Evolutionary conservation across 352 stramenopile genomes (phyloP).

Genomic region (Pythium insidiosum): DNA sequence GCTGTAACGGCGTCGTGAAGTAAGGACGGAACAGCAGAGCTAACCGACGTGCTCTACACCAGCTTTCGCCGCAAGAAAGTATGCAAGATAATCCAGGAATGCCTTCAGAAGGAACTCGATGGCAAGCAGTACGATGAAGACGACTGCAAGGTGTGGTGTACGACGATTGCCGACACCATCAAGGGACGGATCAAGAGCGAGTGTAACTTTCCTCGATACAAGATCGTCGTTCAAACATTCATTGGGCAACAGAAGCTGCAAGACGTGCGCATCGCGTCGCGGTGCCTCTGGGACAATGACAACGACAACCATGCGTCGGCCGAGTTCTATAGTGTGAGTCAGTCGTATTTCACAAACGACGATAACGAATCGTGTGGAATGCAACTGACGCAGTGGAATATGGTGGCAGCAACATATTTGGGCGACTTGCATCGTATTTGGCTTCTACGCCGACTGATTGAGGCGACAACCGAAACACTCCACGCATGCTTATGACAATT

Average conservation of each 20-base stretch:
- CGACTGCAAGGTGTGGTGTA: slow-evolving; percentile 58
- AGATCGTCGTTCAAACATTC: slow-evolving; percentile 92
- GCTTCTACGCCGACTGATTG: slow-evolving; percentile 84
- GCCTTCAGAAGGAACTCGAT: slow-evolving; percentile 54
- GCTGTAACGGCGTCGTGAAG: too few relatives aligned
- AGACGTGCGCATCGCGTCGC: slow-evolving; percentile 88
- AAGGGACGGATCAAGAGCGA: slow-evolving; percentile 53
- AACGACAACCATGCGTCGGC: slow-evolving; percentile 91
- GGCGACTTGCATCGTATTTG: slow-evolving; percentile 87
- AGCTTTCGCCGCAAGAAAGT: slow-evolving; percentile 74
- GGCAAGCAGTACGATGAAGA: slow-evolving; percentile 72
- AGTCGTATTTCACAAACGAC: too few relatives aligned
- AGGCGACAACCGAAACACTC: background rate
- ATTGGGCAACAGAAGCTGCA: slow-evolving; percentile 92
- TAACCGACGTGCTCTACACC: too few relatives aligned
- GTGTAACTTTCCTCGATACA: slow-evolving; percentile 85
- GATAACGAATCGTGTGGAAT: too few relatives aligned
- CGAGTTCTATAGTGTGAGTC: slow-evolving; percentile 79
- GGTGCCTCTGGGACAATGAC: slow-evolving; percentile 92
- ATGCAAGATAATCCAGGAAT: slow-evolving; percentile 64
- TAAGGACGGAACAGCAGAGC: too few relatives aligned
- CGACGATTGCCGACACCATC: slow-evolving; percentile 54
- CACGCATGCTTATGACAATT: slow-evolving; percentile 1
- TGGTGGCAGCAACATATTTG: slow-evolving; percentile 73
- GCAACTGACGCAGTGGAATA: background rate